A percentile compares a stretch with the other conserved stretches of the same genome.
Conservation (phyloP, 768 basidiomycete species). For the Kwoniella sp. region DNA sequence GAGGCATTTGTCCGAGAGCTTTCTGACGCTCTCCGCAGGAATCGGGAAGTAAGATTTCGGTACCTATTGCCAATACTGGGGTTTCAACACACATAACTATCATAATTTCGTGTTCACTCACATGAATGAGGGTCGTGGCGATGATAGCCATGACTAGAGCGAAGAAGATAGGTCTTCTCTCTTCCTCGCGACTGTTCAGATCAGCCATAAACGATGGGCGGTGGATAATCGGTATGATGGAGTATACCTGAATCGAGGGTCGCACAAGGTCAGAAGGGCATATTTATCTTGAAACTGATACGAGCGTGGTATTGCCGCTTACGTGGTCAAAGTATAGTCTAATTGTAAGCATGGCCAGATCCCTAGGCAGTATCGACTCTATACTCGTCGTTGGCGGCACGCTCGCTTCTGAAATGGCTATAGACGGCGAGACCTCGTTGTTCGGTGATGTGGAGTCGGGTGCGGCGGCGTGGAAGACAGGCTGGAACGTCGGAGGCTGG, state of each 20-base stretch:
- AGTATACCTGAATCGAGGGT: constrained; percentile 23
- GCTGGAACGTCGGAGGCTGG: background rate
- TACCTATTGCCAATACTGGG: constrained; percentile 8
- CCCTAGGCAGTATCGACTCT: constrained; percentile 32
- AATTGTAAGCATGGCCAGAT: constrained; percentile 33
- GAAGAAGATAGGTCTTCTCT: constrained; percentile 33
- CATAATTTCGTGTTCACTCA: constrained; percentile 7
- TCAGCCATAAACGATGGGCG: constrained; percentile 35
- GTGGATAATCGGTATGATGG: constrained; percentile 39
- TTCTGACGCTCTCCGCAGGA: constrained; percentile 29
- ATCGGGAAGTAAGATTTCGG: constrained; percentile 36
- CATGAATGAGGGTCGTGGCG: constrained; percentile 35
- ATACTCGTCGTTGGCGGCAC: constrained; percentile 24
- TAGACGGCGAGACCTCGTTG: constrained; percentile 18
- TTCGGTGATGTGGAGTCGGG: constrained; percentile 19
- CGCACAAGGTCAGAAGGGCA: background rate
- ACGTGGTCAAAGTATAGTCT: constrained; percentile 36
- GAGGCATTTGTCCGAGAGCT: constrained; percentile 32
- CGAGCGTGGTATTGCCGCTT: background rate
- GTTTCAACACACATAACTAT: background rate
- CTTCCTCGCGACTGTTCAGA: constrained; percentile 28
- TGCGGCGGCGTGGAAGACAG: background rate
- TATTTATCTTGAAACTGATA: background rate
- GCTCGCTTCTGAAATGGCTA: constrained; percentile 21
- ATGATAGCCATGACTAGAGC: constrained; percentile 37